phyloP scores from a whole-genome alignment of 495 filamentous ascomycete species.

The Aspergillus incahuasiensis region DNA sequence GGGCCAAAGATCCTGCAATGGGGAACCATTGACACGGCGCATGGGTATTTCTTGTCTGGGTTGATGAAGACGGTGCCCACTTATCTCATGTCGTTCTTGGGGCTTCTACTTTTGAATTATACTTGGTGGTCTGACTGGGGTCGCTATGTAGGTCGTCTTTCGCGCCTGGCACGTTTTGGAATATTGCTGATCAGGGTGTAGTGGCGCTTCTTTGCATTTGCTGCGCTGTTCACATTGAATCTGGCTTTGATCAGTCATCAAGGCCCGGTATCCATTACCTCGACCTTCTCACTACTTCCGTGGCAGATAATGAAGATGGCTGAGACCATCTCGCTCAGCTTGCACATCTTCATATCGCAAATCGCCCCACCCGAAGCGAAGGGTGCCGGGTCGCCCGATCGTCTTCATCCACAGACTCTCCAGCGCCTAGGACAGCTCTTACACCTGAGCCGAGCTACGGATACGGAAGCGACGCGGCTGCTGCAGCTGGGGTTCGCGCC shows the following conservation, averaged over 20 bases:
- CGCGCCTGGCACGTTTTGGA: background rate
- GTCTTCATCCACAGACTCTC: constrained; percentile 30
- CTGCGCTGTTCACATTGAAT: constrained; percentile 67
- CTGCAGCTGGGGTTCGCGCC: constrained; percentile 76
- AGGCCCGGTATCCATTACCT: constrained; percentile 41
- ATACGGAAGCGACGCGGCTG: constrained; percentile 63
- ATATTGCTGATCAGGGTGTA: constrained; percentile 18
- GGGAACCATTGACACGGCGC: constrained; percentile 63
- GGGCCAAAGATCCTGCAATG: constrained; percentile 69
- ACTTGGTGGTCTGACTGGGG: constrained; percentile 82
- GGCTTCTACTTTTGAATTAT: constrained; percentile 64
- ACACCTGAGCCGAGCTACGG: constrained; percentile 47
- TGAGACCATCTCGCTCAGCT: constrained; percentile 68
- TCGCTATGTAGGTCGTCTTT: constrained; percentile 46
- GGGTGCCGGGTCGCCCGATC: constrained; percentile 25
- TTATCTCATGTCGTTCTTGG: constrained; percentile 58
- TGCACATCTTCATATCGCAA: constrained; percentile 89
- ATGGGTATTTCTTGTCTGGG: constrained; percentile 69
- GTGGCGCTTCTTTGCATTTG: constrained; percentile 84
- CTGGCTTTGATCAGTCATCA: constrained; percentile 63
- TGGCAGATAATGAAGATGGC: constrained; percentile 81
- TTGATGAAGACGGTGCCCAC: constrained; percentile 54
- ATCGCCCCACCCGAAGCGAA: constrained; percentile 41
- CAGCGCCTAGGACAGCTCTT: constrained; percentile 42
- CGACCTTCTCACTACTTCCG: constrained; percentile 63